phyloP scores from a whole-genome alignment of 2,329 filamentous ascomycete genomes.

The Talaromyces sp. region DNA sequence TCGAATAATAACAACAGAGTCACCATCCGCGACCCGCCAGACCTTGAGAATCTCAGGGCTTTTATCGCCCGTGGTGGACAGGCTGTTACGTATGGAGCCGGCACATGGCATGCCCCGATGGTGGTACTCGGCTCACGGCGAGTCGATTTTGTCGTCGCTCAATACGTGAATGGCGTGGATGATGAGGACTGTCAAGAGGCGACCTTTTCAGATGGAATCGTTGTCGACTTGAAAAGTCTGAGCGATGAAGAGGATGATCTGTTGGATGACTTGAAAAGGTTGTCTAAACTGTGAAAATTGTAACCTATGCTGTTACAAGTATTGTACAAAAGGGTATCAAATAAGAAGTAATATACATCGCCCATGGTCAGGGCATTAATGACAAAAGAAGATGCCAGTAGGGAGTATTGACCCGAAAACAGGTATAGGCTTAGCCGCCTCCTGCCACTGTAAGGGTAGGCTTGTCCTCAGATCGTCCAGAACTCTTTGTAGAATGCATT shows the following conservation, averaged over 20 bases:
- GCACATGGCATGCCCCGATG: constrained; percentile 97
- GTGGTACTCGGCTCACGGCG: constrained; percentile 67
- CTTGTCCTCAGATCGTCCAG: not conserved
- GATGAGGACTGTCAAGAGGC: constrained; percentile 88
- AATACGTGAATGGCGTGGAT: constrained; percentile 78
- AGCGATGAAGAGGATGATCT: constrained; percentile 11
- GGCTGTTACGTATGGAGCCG: constrained; percentile 85
- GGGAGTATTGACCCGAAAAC: not conserved
- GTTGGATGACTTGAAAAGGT: constrained; percentile 11
- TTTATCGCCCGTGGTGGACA: constrained; percentile 75
- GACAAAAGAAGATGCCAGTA: not conserved
- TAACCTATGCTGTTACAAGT: not conserved
- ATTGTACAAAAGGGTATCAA: constrained; percentile 10
- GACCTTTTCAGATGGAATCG: constrained; percentile 37
- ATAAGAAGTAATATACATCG: constrained; percentile 8
- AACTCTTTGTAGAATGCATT: constrained; percentile 10
- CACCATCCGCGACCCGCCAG: constrained; percentile 55
- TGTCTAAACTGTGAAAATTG: constrained; percentile 9
- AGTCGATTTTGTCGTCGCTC: constrained; percentile 83
- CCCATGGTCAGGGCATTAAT: not conserved
- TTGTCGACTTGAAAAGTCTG: constrained; percentile 24
- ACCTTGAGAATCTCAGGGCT: constrained; percentile 63
- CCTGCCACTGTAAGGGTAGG: not conserved
- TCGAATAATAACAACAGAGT: constrained; percentile 25
- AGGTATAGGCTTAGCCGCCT: not conserved